Percentiles rank a stretch among this genome's conserved stretches.
These are phyloP conservation scores for Vitis rotundifolia DNA, from an alignment of 164 flowering plant genomes.

Conservation along the genomic window DNA sequence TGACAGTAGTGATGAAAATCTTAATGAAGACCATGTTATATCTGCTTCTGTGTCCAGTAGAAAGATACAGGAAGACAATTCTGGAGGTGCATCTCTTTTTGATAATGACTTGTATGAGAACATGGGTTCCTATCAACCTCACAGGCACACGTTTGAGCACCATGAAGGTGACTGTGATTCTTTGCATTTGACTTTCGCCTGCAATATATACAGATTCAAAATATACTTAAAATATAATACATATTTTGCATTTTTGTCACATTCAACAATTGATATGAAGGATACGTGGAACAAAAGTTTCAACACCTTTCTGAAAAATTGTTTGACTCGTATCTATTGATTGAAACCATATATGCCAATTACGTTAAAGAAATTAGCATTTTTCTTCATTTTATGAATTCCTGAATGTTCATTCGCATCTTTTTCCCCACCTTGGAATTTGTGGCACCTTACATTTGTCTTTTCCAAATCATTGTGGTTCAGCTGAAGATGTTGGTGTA, in stretches of 20 bases:
- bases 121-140: constrained; percentile 46
- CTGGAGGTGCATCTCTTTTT: constrained; percentile 49
- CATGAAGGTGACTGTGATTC: constrained; percentile 51
- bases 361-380: no score
- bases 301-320: neutral
- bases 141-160: constrained; percentile 45
- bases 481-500: constrained; percentile 54
- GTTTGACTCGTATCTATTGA: no score
- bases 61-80: constrained; percentile 46
- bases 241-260: neutral
- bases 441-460: no score
- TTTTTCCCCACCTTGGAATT: neutral
- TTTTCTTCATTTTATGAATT: neutral
- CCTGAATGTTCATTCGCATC: neutral
- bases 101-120: constrained; percentile 48
- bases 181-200: neutral
- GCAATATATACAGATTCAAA: no score
- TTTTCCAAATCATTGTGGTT: neutral
- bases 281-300: neutral
- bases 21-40: constrained; percentile 24
- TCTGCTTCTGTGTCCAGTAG: constrained; percentile 43
- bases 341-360: no score
- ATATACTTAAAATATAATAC: no score
- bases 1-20: constrained; percentile 31
- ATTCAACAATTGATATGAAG: neutral